These are phyloP conservation scores for Clitopilus passeckerianus DNA, from an alignment of 768 basidiomycete species.

Conservation along the genomic window DNA sequence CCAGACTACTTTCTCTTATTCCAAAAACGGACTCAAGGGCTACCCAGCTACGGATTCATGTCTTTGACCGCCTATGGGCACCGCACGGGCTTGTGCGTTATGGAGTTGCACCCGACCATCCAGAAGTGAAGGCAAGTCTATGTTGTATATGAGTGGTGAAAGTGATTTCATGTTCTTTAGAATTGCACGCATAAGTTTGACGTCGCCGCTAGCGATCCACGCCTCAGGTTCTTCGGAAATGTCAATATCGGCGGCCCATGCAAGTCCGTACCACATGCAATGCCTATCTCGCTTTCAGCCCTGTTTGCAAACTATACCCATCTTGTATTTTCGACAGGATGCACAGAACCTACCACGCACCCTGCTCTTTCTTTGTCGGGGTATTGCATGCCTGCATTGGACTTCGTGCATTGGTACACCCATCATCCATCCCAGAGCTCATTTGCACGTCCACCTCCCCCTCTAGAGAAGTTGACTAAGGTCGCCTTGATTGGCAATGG, in stretches of 20 bases:
- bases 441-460: conserved; percentile 42
- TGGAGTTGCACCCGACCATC: conserved; percentile 97
- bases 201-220: conserved; percentile 65
- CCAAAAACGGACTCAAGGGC: conserved; percentile 26
- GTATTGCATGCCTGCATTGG: conserved; percentile 67
- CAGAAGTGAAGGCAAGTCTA: conserved; percentile 83
- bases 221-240: conserved; percentile 91
- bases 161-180: conserved; percentile 30
- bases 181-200: conserved; percentile 98
- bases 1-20: conserved; percentile 68
- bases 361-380: conserved; percentile 41
- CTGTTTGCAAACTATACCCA: conserved; percentile 77
- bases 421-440: conserved; percentile 63
- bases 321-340: conserved; percentile 84
- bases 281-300: conserved; percentile 53
- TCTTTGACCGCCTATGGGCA: conserved; percentile 91
- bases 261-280: conserved; percentile 43
- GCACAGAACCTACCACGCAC: conserved; percentile 61
- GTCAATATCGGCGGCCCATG: conserved; percentile 49
- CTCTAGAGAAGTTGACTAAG: conserved; percentile 61
- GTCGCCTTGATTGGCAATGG: conserved; percentile 90
- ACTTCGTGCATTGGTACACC: conserved; percentile 95
- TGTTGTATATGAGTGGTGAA: not conserved
- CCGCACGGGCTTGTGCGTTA: conserved; percentile 95
- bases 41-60: conserved; percentile 53